Conservation (phyloP, 768 basidiomycete species). For the Lyophyllum semitale region DNA sequence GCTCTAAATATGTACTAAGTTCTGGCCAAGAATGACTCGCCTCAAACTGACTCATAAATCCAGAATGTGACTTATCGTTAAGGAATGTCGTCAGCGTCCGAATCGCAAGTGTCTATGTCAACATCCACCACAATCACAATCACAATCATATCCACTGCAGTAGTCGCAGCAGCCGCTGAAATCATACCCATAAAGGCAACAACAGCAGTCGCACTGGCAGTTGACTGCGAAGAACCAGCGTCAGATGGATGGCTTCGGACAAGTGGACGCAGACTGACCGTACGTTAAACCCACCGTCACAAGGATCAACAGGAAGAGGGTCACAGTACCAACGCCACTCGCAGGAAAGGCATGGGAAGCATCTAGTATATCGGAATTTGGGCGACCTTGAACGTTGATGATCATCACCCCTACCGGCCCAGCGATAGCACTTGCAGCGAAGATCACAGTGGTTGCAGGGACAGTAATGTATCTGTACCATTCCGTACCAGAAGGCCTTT, state of each 20-base stretch:
- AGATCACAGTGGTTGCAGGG: background rate
- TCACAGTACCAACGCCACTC: background rate
- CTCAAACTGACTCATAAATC: too few species aligned
- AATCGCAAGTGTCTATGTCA: background rate
- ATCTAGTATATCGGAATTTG: conserved; percentile 2
- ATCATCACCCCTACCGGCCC: conserved; percentile 6
- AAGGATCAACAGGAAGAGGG: background rate
- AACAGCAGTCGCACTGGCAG: background rate
- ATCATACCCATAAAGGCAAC: background rate
- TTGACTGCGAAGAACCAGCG: background rate
- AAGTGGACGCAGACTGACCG: background rate
- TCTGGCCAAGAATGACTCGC: too few species aligned
- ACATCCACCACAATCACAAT: conserved; percentile 2
- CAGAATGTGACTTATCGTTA: too few species aligned
- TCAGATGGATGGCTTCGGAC: background rate
- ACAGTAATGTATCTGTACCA: conserved; percentile 4
- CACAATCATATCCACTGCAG: background rate
- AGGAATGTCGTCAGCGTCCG: background rate
- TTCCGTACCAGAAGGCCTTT: background rate
- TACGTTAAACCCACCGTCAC: background rate
- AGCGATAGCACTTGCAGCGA: background rate
- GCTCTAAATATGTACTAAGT: too few species aligned
- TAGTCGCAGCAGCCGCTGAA: background rate
- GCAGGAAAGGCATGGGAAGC: background rate
- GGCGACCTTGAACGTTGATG: background rate